These are phyloP conservation scores for Coniosporium apollinis DNA, from an alignment of 495 filamentous ascomycete species.

Conservation along the genomic window DNA sequence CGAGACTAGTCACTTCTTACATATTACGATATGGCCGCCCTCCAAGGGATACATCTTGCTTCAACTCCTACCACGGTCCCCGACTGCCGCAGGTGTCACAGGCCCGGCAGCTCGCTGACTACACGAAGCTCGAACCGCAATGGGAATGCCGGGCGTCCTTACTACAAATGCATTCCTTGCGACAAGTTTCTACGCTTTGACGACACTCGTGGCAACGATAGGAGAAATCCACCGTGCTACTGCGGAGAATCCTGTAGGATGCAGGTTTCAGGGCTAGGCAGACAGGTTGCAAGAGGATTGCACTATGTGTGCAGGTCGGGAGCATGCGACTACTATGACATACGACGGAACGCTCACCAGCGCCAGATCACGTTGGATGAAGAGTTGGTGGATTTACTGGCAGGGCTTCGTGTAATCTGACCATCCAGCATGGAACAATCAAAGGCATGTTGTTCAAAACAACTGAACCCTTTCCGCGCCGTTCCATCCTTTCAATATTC, in stretches of 20 bases:
- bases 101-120: no score
- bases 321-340: not conserved
- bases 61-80: no score
- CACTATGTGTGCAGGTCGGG: constrained; percentile 2
- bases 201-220: constrained; percentile 1
- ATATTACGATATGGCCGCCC: no score
- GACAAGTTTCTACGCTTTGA: constrained; percentile 1
- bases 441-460: no score
- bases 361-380: not conserved
- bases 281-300: not conserved
- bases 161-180: constrained; percentile 1
- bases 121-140: constrained; percentile 1
- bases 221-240: not conserved
- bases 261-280: constrained; percentile 1
- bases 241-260: not conserved
- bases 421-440: no score
- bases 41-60: no score
- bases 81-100: no score
- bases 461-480: no score
- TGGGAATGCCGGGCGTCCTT: constrained; percentile 2
- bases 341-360: not conserved
- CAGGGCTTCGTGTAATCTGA: no score
- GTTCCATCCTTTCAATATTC: no score
- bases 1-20: no score
- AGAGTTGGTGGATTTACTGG: not conserved